Conservation (phyloP, 1,139 yeast genomes). For the Pneumocystis sp. region DNA sequence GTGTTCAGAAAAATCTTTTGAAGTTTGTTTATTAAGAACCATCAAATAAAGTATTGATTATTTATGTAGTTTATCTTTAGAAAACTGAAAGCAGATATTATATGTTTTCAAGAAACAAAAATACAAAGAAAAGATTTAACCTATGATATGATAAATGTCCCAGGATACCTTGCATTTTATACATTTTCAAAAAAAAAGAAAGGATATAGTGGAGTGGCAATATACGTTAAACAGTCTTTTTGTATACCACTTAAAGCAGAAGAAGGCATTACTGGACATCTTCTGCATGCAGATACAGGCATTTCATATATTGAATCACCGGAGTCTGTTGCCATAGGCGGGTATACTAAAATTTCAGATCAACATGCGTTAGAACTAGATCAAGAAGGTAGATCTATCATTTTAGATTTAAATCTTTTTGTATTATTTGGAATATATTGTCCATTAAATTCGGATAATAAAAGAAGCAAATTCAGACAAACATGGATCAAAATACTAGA, state of each 20-base stretch:
- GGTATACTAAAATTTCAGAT: conserved; percentile 34
- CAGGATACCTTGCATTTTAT: conserved; percentile 49
- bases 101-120: conserved; percentile 77
- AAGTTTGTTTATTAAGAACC: conserved; percentile 1
- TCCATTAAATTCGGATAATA: conserved; percentile 68
- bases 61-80: conserved; percentile 31
- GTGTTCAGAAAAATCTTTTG: background rate
- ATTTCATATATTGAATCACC: conserved; percentile 13
- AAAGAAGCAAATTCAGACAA: conserved; percentile 42
- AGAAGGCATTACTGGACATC: conserved; percentile 74
- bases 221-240: conserved; percentile 45
- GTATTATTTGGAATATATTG: conserved; percentile 67
- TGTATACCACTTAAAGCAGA: conserved; percentile 54
- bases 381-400: conserved; percentile 68
- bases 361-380: conserved; percentile 39
- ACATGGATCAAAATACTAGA: conserved; percentile 45
- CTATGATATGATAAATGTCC: conserved; percentile 39
- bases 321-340: conserved; percentile 41
- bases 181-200: conserved; percentile 45
- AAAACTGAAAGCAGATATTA: conserved; percentile 51
- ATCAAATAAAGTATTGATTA: background rate
- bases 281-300: conserved; percentile 19
- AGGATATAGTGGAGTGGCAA: conserved; percentile 88
- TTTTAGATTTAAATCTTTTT: conserved; percentile 52
- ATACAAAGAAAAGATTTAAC: conserved; percentile 38